phyloP scores from a whole-genome alignment of 192 early-diverging fungal genomes.

The Coemansia reversa region DNA sequence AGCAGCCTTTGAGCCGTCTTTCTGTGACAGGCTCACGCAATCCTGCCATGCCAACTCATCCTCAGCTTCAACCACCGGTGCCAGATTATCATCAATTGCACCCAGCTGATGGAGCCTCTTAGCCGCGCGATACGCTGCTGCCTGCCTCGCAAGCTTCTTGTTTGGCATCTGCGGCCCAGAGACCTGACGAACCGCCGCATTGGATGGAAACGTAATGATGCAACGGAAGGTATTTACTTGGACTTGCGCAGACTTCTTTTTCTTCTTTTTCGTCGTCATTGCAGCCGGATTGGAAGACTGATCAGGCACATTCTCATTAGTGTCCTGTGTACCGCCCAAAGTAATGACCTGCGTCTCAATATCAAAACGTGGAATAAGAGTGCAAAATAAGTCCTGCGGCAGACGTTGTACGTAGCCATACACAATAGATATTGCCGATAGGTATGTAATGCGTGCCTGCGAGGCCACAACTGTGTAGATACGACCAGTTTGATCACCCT shows the following conservation, averaged over 20 bases:
- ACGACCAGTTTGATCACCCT: conserved; percentile 17
- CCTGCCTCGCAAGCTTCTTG: conserved; percentile 66
- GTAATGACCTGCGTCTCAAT: conserved; percentile 9
- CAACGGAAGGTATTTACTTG: conserved; percentile 43
- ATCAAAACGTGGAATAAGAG: conserved; percentile 58
- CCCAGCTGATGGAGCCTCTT: conserved; percentile 66
- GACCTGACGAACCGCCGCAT: conserved; percentile 60
- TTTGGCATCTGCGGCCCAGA: conserved; percentile 57
- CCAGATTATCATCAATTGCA: conserved; percentile 73
- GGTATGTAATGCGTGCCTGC: conserved; percentile 68
- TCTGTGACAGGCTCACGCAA: background rate
- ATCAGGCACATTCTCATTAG: background rate
- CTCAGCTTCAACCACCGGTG: conserved; percentile 51
- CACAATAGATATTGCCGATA: conserved; percentile 64
- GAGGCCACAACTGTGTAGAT: conserved; percentile 64
- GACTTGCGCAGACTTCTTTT: conserved; percentile 5
- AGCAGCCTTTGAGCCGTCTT: conserved; percentile 1
- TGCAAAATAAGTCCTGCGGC: conserved; percentile 63
- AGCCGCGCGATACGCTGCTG: conserved; percentile 69
- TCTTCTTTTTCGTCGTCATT: conserved; percentile 5
- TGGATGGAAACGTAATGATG: conserved; percentile 59
- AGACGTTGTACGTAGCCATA: conserved; percentile 72
- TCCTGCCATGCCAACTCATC: conserved; percentile 12
- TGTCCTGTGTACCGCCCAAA: background rate
- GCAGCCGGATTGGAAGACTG: background rate